Evolutionary conservation across 495 filamentous ascomycete genomes (phyloP), one percentile per base, ranked within the genome.

Genomic region (Aspergillus ellipticus): DNA sequence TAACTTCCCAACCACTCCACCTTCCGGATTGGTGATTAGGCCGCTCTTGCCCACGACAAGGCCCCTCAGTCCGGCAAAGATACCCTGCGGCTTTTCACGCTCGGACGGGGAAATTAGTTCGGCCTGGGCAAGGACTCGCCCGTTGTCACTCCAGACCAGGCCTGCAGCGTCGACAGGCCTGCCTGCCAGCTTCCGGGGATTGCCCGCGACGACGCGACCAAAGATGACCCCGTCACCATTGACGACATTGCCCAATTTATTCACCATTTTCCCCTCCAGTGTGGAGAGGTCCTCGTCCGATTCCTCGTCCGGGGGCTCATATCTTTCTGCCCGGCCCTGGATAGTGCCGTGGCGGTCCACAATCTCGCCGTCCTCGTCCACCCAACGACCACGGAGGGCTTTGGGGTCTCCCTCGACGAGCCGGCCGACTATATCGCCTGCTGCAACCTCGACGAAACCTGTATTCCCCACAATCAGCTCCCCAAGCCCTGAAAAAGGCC

Each of bases 281-380:
- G 37, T 22, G 9, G 66, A 68, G 15, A 68, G 41, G 33, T 66
- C 45, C 22, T 48, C 43, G 42, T 67, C 50, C 48, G 51, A 57
- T 59, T 81, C 83, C 56, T 71, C 76, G 58, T 80, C 85, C 28
- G 70, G 77, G 45, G 79, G 77, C 51, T 89, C 79, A 66, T 82
- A 90, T 6, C 82, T 83, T 70, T 91, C 87, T 13, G 85, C 87
- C 49, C 82, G 84, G 49, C 90, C 90, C 58, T 90, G 85, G 43
- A 86, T 81, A 63, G 91, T 92, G 39, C 90, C 90, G 48, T 82
- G 82, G 61, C 83, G 85, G 66, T 93, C 90, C 31, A 91, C 72
- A 56, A 96, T 88, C 55, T 94, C 90, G 10, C 90, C 90, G 63
- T 96, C 90, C 33, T 87, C 79, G 61, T 94, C 90, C 42, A 94